These are phyloP conservation scores for Sporothrix sp. DNA, from an alignment of 2,329 filamentous ascomycete genomes.

Conservation along the genomic window DNA sequence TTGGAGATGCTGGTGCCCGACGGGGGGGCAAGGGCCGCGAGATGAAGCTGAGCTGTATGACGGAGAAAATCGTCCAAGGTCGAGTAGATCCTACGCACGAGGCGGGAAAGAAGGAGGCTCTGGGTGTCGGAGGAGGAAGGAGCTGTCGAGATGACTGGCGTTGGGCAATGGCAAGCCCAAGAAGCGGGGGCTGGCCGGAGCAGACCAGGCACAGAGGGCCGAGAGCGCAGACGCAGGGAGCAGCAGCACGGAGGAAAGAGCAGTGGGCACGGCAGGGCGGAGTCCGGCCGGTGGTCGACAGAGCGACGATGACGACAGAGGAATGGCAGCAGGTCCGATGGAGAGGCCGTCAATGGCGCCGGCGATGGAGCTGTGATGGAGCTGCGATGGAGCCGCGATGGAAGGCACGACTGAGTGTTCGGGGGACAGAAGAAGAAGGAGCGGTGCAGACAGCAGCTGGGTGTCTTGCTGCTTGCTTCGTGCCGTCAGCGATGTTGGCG, in stretches of 20 bases:
- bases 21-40: no score
- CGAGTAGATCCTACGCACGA: no score
- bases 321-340: neutral
- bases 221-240: neutral
- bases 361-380: no score
- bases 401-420: neutral
- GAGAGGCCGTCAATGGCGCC: neutral
- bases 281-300: conserved; percentile 6
- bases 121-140: neutral
- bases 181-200: neutral
- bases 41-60: no score
- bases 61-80: no score
- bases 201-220: neutral
- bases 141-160: neutral
- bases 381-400: neutral
- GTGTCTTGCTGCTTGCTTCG: neutral
- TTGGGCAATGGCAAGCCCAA: neutral
- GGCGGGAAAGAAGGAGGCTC: no score
- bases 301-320: conserved; percentile 10
- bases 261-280: conserved; percentile 1
- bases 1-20: no score
- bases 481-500: neutral
- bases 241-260: neutral
- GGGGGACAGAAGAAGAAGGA: neutral
- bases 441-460: neutral